Percentiles rank a stretch among this genome's conserved stretches.
Conservation (phyloP, 805 yeast genomes). For the Candida ulmi region DNA sequence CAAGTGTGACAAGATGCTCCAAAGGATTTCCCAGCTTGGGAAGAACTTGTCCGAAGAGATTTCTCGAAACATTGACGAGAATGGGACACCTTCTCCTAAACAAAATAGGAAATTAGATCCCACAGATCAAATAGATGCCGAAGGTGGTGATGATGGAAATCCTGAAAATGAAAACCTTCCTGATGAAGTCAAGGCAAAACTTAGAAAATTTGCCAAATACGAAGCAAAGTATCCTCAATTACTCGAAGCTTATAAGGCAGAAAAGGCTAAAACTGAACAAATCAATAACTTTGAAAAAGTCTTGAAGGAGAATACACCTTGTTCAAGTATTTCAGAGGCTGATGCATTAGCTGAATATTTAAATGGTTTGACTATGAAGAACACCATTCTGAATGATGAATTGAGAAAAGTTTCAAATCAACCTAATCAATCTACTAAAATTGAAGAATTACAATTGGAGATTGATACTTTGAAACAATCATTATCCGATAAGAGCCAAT, state of each 20-base stretch:
- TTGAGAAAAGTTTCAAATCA: constrained; percentile 35
- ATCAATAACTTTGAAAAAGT: constrained; percentile 61
- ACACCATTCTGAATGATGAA: constrained; percentile 58
- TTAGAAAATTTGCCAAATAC: constrained; percentile 75
- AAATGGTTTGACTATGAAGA: constrained; percentile 54
- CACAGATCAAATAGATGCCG: constrained; percentile 2
- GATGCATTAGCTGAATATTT: constrained; percentile 67
- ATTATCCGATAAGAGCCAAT: constrained; percentile 1
- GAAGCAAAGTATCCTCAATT: constrained; percentile 87
- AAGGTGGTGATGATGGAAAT: constrained; percentile 1
- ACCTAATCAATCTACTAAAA: constrained; percentile 3
- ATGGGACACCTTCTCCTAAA: too few species aligned
- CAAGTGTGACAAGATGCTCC: constrained; percentile 9
- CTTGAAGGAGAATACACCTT: constrained; percentile 75
- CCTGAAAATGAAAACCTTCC: constrained; percentile 31
- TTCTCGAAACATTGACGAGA: constrained; percentile 35
- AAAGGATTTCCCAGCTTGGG: constrained; percentile 50
- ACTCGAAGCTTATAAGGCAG: constrained; percentile 78
- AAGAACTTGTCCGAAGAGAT: constrained; percentile 62
- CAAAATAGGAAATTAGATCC: background rate
- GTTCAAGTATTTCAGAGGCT: constrained; percentile 67
- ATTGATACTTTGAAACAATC: constrained; percentile 7
- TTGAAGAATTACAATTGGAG: constrained; percentile 8
- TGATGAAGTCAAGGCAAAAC: constrained; percentile 50
- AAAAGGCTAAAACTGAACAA: constrained; percentile 60